Evolutionary conservation across 257 asterid species (phyloP), one percentile per base, ranked within the genome.

Genomic region (Forsythia suspensa): DNA sequence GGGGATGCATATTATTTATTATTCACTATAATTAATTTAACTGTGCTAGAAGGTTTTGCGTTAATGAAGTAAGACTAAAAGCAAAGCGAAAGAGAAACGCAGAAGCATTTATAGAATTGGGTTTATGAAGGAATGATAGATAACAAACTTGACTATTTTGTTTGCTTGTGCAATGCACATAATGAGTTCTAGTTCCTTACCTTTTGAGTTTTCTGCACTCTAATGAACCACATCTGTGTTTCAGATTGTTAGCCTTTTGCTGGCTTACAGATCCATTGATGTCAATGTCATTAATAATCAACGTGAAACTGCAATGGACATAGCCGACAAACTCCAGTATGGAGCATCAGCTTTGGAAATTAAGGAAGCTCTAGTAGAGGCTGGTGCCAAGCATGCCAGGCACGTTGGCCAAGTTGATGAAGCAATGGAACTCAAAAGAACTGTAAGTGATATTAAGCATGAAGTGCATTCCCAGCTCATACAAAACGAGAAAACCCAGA

Each of bases 371-470:
- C 88, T 96, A 18, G 51, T 81, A 0, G 97, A 94, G 39, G 97
- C 96, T 4, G 99, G 99, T 51, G 99, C 96, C 76, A 91, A 91
- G 72, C 88, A 92, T 65, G 98, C 98, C 0, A 80, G 94, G 76
- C 84, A 86, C 40, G 81, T 94, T 3, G 94, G 91, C 80, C 94
- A 85, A 82, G 79, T 85, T 16, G 94, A 94, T 63, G 96, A 84
- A 84, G 87, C 96, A 39, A 88, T 85, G 87, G 97, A 94, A 74
- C 97, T 96, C 80, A 96, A 92, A 84, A 80, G 97, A 74, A 93
- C 99, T 1, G 98, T 96, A 12, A 96, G 99, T 77, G 99, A 96
- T 85, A 96, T 96, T 76, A 94, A 87, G 80, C 96, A 96, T 29
- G 99, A 96, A 82, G 99, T 96, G 21, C 96, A 92, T 24, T 91